Conservation (phyloP, 805 yeast species). For the Metschnikowia peoriensis region DNA sequence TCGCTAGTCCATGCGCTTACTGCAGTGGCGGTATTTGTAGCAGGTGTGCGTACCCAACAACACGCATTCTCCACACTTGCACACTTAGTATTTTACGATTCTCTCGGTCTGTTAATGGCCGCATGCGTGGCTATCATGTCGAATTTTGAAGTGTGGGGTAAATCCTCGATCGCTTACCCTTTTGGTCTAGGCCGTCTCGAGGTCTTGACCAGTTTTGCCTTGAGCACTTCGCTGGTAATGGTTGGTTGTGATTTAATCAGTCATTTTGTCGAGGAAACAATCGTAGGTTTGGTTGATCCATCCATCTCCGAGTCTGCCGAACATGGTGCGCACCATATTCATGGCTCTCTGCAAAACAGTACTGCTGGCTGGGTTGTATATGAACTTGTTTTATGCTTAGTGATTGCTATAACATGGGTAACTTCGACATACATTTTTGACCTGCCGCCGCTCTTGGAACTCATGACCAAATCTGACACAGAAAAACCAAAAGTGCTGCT, state of each 20-base stretch:
- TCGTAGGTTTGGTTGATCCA: constrained; percentile 36
- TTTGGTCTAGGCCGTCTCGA: constrained; percentile 93
- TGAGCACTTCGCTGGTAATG: constrained; percentile 80
- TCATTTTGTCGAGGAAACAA: constrained; percentile 78
- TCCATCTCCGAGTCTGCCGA: constrained; percentile 19
- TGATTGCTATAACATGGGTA: constrained; percentile 24
- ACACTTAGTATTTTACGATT: constrained; percentile 84
- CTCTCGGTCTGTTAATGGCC: constrained; percentile 68
- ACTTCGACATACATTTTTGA: constrained; percentile 37
- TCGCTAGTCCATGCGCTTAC: constrained; percentile 54
- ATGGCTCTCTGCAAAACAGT: constrained; percentile 22
- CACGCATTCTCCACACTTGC: constrained; percentile 73
- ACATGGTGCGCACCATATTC: constrained; percentile 42
- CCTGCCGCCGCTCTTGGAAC: constrained; percentile 32
- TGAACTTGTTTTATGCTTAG: constrained; percentile 24
- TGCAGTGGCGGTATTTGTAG: constrained; percentile 54
- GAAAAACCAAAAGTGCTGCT: neutral
- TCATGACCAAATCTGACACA: constrained; percentile 18
- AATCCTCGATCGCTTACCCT: constrained; percentile 78
- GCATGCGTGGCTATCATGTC: constrained; percentile 75
- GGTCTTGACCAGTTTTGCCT: constrained; percentile 82
- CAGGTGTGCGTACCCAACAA: constrained; percentile 58
- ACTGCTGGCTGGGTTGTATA: constrained; percentile 29
- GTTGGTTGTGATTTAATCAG: constrained; percentile 88
- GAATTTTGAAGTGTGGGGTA: constrained; percentile 92